Base-by-base conservation (phyloP, 352 stramenopile genomes). In the Salisapilia sapeloensis region DNA sequence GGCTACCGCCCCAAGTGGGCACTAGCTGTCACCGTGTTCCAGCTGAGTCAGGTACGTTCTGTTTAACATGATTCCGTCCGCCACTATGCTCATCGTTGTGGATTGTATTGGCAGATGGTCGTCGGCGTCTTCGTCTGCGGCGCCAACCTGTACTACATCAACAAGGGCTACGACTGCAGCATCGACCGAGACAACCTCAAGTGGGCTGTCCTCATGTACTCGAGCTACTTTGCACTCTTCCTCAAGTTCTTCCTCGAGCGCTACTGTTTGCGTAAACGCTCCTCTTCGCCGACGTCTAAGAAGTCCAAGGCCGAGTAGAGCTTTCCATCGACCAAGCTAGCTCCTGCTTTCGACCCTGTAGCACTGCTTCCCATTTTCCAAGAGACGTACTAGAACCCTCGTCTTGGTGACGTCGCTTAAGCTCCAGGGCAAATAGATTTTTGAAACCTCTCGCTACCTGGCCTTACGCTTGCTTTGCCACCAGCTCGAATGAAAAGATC, bases 121-220 rank as follows among this genome's bases (percentile, higher is more conserved):
- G 66, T 89, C 27, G 69, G 67, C 24, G 53, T 90, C 15, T 54
- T 61, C 10, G 67, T 86, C 24, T 85, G 70, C 38, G 42, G 41
- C 27, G 54, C 81, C 27, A 75, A 63, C 43, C 55, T 79, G 20
- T 82, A 87, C 64, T 89, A 83, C 56, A 62, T 85, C 49, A 67
- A 78, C 28, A 48, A 66, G 29, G 56, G 60, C 37, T 38, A 58
- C 18, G 33, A 45, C 25, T 94, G 81, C 57, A 56, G 52, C 36
- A 55, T 94, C 38, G 69, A 91, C 50, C 55, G 54, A 8, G 60
- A 80, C 28, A 94, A 91, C 50, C 58, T 92, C 47, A 78, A 87
- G 46, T 85, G 75, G 50, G 84, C 72, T 13, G 70, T 86, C 37
- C 64, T 95, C 50, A 96, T 96, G 82, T 96, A 96, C 69, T 89